Evolutionary conservation across 139 green algal genomes (phyloP), one percentile per base, ranked within the genome.

Genomic region (Picochlorum sp.): DNA sequence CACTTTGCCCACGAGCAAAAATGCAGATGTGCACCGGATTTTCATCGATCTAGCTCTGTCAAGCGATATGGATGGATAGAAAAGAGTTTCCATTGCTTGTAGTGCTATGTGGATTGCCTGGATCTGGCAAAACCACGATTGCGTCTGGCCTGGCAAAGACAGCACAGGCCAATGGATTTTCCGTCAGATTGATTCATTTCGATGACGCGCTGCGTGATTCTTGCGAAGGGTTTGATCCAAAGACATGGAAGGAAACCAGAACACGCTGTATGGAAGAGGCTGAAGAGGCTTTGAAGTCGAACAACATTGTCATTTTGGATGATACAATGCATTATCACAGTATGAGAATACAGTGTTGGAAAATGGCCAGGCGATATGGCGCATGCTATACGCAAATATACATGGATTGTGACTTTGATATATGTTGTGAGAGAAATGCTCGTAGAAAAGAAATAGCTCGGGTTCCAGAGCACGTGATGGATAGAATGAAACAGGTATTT

Each of bases 251-350:
- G 2, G 47, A 23, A 54, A 20, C 47, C 47, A 54, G 47, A 21
- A 54, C 7, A 24, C 16, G 47, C 11, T 54, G 47, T 21, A 54
- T 54, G 16, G 2, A 54, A 20, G 15, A 54, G 47, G 18, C n/a
- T 13, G n/a, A 54, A 54, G 6, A 54, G 47, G 47, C 11, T 21
- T 54, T 54, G 2, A 5, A 13, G 7, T 20, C 18, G 7, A 54
- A 24, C n/a, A 21, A 54, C 11, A 54, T 54, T 18, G 47, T 66
- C 4, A 66, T 66, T 56, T 46, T 21, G 10, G 61, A 66, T 44
- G 61, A 66, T 13, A 66, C 61, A 20, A 56, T 66, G 37, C 61
- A 66, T 20, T 66, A 56, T 11, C 14, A 21, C 16, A 66, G 61
- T 46, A 66, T 66, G 61, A 56, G 61, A 20, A 16, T 15, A 21